phyloP scores from a whole-genome alignment of 192 early-diverging fungal genomes.

The Backusella tarrabulga region DNA sequence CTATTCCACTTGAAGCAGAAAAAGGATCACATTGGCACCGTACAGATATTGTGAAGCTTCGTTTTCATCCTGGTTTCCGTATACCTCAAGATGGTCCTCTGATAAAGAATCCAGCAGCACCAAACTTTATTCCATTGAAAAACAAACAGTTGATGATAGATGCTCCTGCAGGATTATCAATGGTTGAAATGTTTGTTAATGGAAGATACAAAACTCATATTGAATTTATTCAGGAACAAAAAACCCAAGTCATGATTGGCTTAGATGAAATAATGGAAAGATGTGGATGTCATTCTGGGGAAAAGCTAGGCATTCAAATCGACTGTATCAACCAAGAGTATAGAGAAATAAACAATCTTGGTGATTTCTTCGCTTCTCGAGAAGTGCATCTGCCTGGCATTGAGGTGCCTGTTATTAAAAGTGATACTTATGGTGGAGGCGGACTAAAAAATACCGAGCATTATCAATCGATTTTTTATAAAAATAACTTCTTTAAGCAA shows the following conservation, averaged over 20 bases:
- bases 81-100: constrained; percentile 43
- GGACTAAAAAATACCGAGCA: background rate
- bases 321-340: constrained; percentile 9
- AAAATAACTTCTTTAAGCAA: constrained; percentile 1
- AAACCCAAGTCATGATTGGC: background rate
- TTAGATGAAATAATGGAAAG: constrained; percentile 1
- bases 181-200: constrained; percentile 57
- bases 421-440: constrained; percentile 7
- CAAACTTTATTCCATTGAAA: constrained; percentile 34
- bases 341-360: background rate
- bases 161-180: constrained; percentile 48
- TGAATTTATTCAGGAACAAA: constrained; percentile 49
- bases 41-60: constrained; percentile 54
- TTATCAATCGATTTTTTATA: constrained; percentile 15
- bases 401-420: constrained; percentile 11
- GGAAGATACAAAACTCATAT: constrained; percentile 44
- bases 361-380: background rate
- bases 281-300: background rate
- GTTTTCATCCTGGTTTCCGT: constrained; percentile 58
- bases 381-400: constrained; percentile 16
- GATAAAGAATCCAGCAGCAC: background rate
- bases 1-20: constrained; percentile 52
- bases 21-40: constrained; percentile 68
- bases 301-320: constrained; percentile 9
- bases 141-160: constrained; percentile 36